Base-by-base conservation (phyloP, 805 yeast genomes). In the Starmerella vitae region DNA sequence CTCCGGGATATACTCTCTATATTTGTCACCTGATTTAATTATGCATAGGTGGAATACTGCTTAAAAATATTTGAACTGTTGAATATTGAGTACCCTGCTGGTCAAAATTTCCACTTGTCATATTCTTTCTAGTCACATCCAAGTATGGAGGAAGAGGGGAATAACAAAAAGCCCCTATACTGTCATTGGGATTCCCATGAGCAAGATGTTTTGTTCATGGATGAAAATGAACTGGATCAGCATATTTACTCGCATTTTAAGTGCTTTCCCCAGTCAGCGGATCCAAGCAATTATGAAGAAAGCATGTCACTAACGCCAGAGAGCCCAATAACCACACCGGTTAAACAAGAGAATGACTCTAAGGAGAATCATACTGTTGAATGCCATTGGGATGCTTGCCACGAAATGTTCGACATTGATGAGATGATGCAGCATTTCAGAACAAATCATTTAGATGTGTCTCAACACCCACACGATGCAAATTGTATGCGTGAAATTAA, bases 301-400 rank as follows among this genome's bases (percentile, higher is more conserved):
- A 15, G 13, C 7, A 20, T 31, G 6, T 7, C 21, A 10, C 21
- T 15, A 6, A 20, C 34, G 5, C 24, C 24, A 8, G 9, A 19
- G 7, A 20, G 26, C n/a, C 26, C 34, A 5, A 18, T 20, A 5
- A 13, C 6, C 14, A 7, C n/a, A 5, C 10, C 5, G 10, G 13
- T 20, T 20, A 20, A 31, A 28, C 33, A 31, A 20, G 39, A 19
- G 14, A n/a, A 26, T 9, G 33, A 27, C 5, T 14, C 28, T 7
- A 25, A 21, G 17, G 28, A 17, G 6, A 35, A 19, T 4, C 39
- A 45, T 15, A 34, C 44, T 19, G 45, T 50, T 5, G 54, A 52
- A 7, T 62, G 66, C 37, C 64, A 58, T 37, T 62, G 66, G 66
- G 66, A 61, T 36, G 51, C 63, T 3, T 62, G 66, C 38, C 56